A percentile compares a stretch with the other conserved stretches of the same genome.
phyloP scores from a whole-genome alignment of 2,329 filamentous ascomycete species.

The Keithomyces neogunnii region DNA sequence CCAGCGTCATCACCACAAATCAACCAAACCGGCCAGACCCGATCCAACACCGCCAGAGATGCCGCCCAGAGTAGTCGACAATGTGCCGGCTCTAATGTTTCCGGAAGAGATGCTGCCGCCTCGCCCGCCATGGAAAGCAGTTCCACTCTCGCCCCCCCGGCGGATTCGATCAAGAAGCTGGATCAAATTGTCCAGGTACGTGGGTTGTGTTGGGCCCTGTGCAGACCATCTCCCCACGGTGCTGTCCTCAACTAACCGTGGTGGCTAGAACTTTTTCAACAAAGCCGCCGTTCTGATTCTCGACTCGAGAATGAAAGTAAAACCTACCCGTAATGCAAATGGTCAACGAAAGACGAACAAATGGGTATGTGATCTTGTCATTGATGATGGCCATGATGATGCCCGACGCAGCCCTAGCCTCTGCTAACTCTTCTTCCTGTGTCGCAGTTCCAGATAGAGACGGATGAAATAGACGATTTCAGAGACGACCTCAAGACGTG shows the following conservation, averaged over 20 bases:
- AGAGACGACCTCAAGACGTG: constrained; percentile 72
- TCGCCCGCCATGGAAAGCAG: constrained; percentile 40
- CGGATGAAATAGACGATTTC: constrained; percentile 87
- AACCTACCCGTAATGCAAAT: constrained; percentile 31
- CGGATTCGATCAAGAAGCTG: constrained; percentile 67
- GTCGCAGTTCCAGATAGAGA: constrained; percentile 81
- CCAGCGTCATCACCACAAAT: constrained; percentile 64
- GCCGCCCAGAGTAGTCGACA: constrained; percentile 30
- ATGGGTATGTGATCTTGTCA: constrained; percentile 56
- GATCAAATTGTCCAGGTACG: constrained; percentile 87
- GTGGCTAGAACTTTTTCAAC: constrained; percentile 74
- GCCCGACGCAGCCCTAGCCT: neutral
- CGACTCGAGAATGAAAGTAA: constrained; percentile 69
- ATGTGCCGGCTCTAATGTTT: constrained; percentile 34
- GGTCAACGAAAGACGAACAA: constrained; percentile 61
- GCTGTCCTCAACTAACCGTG: neutral
- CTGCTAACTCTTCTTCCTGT: neutral
- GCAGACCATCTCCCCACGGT: neutral
- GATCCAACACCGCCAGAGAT: constrained; percentile 71
- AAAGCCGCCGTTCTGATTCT: constrained; percentile 81
- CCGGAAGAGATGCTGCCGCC: constrained; percentile 30
- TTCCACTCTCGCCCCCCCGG: constrained; percentile 40
- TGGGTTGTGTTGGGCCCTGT: neutral
- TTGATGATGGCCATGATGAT: neutral
- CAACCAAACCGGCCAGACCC: constrained; percentile 45